These are phyloP conservation scores for Helianthus annuus DNA, from an alignment of 129 eudicot species.

Conservation along the genomic window DNA sequence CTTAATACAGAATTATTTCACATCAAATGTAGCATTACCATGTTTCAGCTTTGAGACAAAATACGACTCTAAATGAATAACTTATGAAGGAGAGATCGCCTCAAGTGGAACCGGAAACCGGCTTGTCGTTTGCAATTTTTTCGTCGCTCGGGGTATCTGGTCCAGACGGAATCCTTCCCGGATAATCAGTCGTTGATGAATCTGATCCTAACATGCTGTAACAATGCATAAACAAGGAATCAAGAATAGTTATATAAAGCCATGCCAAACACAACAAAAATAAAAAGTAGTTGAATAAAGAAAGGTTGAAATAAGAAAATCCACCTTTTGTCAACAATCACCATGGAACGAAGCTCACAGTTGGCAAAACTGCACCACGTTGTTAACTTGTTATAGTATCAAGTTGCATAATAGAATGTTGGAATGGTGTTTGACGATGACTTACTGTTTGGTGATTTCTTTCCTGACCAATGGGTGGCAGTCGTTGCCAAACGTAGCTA, in stretches of 20 bases:
- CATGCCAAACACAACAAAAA: neutral
- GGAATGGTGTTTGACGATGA: neutral
- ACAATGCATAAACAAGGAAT: conserved; percentile 11
- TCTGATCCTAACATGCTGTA: conserved; percentile 78
- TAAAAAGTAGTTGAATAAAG: neutral
- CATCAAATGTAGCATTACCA: no score
- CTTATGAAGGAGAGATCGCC: no score
- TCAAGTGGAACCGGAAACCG: conserved; percentile 30
- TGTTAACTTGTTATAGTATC: neutral
- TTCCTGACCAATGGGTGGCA: conserved; percentile 68
- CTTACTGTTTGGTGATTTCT: conserved; percentile 85
- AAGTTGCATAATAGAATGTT: neutral
- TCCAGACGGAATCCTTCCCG: conserved; percentile 80
- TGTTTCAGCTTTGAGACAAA: no score
- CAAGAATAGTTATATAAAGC: neutral
- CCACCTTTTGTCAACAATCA: conserved; percentile 15
- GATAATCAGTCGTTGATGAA: conserved; percentile 64
- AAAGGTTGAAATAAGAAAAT: neutral
- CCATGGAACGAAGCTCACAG: conserved; percentile 97
- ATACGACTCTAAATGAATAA: no score
- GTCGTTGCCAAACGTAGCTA: conserved; percentile 61
- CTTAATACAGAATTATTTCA: no score
- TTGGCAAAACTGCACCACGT: conserved; percentile 62
- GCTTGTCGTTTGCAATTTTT: conserved; percentile 34
- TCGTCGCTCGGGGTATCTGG: conserved; percentile 68